Evolutionary conservation across 1,284 basidiomycete genomes (phyloP).

Genomic region (Rhizoctonia solani): DNA sequence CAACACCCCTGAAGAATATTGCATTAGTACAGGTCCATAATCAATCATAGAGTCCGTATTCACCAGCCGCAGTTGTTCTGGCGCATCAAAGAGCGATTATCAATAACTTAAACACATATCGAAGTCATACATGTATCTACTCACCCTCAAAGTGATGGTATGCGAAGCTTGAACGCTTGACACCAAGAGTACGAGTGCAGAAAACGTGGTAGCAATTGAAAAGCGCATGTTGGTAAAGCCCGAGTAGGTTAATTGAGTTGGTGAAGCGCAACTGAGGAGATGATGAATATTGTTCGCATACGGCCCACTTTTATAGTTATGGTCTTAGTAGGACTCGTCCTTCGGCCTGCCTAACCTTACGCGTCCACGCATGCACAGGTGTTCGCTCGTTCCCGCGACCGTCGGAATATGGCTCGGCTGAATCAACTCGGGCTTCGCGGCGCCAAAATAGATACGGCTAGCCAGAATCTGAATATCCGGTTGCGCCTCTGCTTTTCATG

Average conservation of each 20-base stretch:
- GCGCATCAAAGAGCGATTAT: not conserved
- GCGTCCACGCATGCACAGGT: no score
- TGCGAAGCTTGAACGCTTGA: not conserved
- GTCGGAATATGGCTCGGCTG: no score
- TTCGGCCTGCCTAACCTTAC: no score
- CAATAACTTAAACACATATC: no score
- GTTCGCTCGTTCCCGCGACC: no score
- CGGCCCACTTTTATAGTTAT: not conserved
- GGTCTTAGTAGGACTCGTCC: no score
- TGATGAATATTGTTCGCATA: not conserved
- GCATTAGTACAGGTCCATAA: not conserved
- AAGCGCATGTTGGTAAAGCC: constrained; percentile 8
- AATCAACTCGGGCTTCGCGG: no score
- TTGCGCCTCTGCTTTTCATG: no score
- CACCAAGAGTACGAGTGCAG: not conserved
- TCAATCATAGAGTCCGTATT: not conserved
- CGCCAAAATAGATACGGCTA: no score
- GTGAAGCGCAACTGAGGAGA: not conserved
- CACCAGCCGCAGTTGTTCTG: constrained; percentile 18
- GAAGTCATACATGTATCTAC: no score
- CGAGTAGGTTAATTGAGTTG: not conserved
- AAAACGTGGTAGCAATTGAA: not conserved
- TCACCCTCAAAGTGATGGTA: not conserved
- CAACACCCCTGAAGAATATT: not conserved
- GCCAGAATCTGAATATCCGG: no score